Percentiles rank a stretch among this genome's conserved stretches.
phyloP scores from a whole-genome alignment of 2,329 filamentous ascomycete genomes.

The Diaporthe eres region DNA sequence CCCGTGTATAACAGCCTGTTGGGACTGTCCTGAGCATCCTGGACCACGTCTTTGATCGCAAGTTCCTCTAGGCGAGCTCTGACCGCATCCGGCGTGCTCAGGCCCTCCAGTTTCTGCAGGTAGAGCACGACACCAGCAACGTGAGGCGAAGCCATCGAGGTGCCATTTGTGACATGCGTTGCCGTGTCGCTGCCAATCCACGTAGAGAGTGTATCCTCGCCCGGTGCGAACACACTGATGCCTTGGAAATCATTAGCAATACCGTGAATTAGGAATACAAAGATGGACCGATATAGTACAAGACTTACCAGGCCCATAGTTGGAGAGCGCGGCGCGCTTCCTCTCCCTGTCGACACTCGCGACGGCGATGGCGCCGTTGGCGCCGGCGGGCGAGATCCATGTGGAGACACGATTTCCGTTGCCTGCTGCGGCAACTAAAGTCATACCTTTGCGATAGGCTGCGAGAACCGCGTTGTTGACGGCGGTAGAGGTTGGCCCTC shows the following conservation, averaged over 20 bases:
- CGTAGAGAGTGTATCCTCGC: constrained; percentile 57
- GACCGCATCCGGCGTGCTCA: constrained; percentile 12
- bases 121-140: constrained; percentile 74
- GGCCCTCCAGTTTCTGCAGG: constrained; percentile 49
- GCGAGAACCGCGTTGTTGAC: constrained; percentile 1
- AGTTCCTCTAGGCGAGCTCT: constrained; percentile 12
- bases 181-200: constrained; percentile 55
- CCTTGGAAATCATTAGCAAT: constrained; percentile 29
- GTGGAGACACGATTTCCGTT: background rate
- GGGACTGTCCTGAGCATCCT: constrained; percentile 3
- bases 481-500: background rate
- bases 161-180: constrained; percentile 66
- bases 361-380: constrained; percentile 57
- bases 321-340: constrained; percentile 57
- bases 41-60: background rate
- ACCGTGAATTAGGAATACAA: accelerated
- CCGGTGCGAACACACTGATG: constrained; percentile 62
- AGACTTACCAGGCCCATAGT: constrained; percentile 55
- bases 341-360: constrained; percentile 53
- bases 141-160: constrained; percentile 74
- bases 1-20: constrained; percentile 8
- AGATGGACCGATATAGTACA: background rate
- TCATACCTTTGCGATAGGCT: constrained; percentile 9
- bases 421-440: background rate
- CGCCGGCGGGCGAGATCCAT: constrained; percentile 53